These are phyloP conservation scores for Immersiella caudata DNA, from an alignment of 495 filamentous ascomycete genomes.

Conservation along the genomic window DNA sequence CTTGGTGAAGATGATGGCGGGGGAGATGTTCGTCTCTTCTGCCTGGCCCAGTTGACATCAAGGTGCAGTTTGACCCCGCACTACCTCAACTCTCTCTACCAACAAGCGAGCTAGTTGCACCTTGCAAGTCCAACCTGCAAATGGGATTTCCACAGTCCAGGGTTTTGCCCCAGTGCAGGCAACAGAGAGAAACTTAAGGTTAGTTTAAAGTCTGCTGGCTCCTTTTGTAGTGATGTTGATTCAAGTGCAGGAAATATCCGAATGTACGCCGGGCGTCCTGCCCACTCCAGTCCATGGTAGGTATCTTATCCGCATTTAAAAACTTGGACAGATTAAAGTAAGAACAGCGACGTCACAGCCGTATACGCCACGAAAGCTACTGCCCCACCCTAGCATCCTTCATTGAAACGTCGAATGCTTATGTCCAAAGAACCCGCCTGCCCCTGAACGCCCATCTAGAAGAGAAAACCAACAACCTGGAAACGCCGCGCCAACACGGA, in stretches of 20 bases:
- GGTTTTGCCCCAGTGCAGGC: background rate
- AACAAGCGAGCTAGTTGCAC: background rate
- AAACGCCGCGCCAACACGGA: background rate
- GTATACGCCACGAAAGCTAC: conserved; percentile 1
- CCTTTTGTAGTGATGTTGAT: background rate
- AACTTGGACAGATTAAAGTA: background rate
- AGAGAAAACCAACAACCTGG: background rate
- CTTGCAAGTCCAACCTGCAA: background rate
- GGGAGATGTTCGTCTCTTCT: background rate
- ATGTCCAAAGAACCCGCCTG: background rate
- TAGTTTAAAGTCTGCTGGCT: background rate
- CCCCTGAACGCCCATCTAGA: background rate
- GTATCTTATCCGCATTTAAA: no score
- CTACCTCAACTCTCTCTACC: background rate
- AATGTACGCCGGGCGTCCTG: no score
- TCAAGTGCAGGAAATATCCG: no score
- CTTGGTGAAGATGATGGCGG: conserved; percentile 9
- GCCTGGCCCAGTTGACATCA: conserved; percentile 23
- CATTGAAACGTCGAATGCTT: background rate
- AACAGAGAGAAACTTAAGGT: background rate
- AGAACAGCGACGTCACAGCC: conserved; percentile 7
- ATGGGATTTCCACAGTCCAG: background rate
- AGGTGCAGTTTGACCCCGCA: conserved; percentile 26
- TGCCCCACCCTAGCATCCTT: background rate
- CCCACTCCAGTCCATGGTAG: no score